Conservation (phyloP, 2,329 filamentous ascomycete species). For the Dothistroma septosporum region DNA sequence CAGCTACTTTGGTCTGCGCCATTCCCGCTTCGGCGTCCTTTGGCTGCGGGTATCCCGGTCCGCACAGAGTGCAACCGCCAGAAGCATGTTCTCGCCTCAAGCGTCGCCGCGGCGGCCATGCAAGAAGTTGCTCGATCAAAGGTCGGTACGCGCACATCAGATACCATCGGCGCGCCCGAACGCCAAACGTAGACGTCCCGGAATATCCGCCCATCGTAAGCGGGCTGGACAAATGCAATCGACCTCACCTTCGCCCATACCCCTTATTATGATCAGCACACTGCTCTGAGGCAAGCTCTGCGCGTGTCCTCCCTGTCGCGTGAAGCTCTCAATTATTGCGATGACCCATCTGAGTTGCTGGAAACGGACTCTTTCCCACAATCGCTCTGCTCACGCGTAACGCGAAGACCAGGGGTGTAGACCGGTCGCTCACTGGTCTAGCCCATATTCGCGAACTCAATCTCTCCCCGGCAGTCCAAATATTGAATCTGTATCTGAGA, state of each 20-base stretch:
- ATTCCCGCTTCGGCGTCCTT: conserved; percentile 16
- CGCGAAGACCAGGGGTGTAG: conserved; percentile 8
- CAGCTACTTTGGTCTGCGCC: conserved; percentile 9
- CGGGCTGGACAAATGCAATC: not conserved
- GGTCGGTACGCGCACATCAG: conserved; percentile 3
- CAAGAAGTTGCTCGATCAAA: conserved; percentile 2
- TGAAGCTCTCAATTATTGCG: not conserved
- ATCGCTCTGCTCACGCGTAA: not conserved
- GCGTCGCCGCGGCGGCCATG: conserved; percentile 6
- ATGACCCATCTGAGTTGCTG: not conserved
- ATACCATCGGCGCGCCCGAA: conserved; percentile 16
- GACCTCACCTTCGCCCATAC: not conserved
- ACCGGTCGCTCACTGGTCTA: conserved; percentile 12
- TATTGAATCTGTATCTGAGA: not conserved
- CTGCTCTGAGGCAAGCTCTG: not conserved
- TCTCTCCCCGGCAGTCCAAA: not conserved
- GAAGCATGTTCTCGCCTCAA: conserved; percentile 9
- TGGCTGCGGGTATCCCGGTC: conserved; percentile 10
- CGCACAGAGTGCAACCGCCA: conserved; percentile 9
- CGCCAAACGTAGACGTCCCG: conserved; percentile 10
- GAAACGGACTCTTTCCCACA: conserved; percentile 10
- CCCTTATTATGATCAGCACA: not conserved
- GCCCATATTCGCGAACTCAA: conserved; percentile 9
- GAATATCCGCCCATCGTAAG: not conserved
- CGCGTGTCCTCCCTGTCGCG: not conserved